Conservation (phyloP, 805 yeast species). For the Candida ficus region DNA sequence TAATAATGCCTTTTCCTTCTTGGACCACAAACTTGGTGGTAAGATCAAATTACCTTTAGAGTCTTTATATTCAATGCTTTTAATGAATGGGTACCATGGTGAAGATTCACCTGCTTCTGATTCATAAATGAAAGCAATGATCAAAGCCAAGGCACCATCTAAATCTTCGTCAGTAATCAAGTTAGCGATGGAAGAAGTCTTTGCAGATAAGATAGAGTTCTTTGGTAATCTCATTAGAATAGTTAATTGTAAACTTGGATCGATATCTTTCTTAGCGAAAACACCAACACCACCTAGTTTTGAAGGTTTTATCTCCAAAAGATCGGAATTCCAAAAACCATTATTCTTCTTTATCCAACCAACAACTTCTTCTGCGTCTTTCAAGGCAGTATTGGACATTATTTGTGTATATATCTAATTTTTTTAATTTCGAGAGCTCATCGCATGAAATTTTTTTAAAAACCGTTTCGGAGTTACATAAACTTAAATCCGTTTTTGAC, state of each 20-base stretch:
- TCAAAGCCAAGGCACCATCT: slow-evolving; percentile 62
- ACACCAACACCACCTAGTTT: slow-evolving; percentile 69
- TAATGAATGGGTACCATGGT: slow-evolving; percentile 76
- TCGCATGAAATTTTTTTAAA: not conserved
- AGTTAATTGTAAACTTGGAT: slow-evolving; percentile 24
- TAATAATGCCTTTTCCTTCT: slow-evolving; percentile 40
- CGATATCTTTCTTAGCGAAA: slow-evolving; percentile 43
- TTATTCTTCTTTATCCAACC: slow-evolving; percentile 53
- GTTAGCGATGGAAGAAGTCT: slow-evolving; percentile 61
- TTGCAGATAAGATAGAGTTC: slow-evolving; percentile 48
- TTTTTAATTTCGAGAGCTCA: no score
- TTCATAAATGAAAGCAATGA: slow-evolving; percentile 72
- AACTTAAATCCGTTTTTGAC: not conserved
- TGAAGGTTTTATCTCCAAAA: slow-evolving; percentile 42
- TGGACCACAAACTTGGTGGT: slow-evolving; percentile 68
- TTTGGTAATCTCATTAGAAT: slow-evolving; percentile 58
- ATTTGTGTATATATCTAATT: no score
- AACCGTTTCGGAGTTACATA: no score
- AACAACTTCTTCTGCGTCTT: slow-evolving; percentile 19
- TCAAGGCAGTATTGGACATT: slow-evolving; percentile 29
- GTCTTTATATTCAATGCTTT: slow-evolving; percentile 37
- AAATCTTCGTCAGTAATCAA: slow-evolving; percentile 54
- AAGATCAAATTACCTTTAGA: slow-evolving; percentile 29
- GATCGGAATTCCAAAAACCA: slow-evolving; percentile 47
- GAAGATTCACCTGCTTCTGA: slow-evolving; percentile 48